Base-by-base conservation (phyloP, 2,329 filamentous ascomycete species). In the Botrytis pseudocinerea region DNA sequence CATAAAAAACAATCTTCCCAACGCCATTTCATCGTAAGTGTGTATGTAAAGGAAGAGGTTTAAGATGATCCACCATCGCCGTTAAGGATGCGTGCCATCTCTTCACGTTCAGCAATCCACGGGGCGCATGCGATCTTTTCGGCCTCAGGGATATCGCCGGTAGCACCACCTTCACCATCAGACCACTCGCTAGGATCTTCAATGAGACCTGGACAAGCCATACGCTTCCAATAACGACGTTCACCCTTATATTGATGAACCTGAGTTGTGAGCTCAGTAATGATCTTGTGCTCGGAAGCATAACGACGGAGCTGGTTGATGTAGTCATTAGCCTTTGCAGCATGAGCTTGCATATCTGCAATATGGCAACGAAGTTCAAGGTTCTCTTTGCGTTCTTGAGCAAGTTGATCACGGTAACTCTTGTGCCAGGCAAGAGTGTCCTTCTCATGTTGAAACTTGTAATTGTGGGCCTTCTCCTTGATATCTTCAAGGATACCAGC, bases 401-500 rank as follows among this genome's bases (percentile, higher is more conserved):
- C 88, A 54, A 92, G 86, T 82, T 91, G 90, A 40, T 85, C 82
- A 12, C 90, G 87, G 83, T 92, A 92, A 73, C 87, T 90, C 72
- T 86, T 87, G 82, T 92, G 90, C 90, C 90, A 92, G 35, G 87
- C 82, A 9, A 87, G 84, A 28, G 90, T 87, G 78, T 91, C 90
- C 66, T 83, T 83, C 63, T 91, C 85, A 78, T 91, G 88, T 76
- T 87, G 87, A 73, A 87, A 85, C 80, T 91, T 91, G 84, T 90
- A 91, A 51, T 88, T 85, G 83, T 91, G 89, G 79, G 91, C 88
- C 78, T 91, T 89, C 77, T 87, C 86, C 46, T 91, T 85, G 82
- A 91, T 88, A 63, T 85, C 82, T 62, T 85, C 84, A 73, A 91
- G 83, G 42, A 86, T 86, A 73, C 84, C 83, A 64, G 88, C 88